Percentiles rank a stretch among this genome's conserved stretches.
Evolutionary conservation across 2,329 filamentous ascomycete genomes (phyloP).

Genomic region (Bipolaris zeicola): DNA sequence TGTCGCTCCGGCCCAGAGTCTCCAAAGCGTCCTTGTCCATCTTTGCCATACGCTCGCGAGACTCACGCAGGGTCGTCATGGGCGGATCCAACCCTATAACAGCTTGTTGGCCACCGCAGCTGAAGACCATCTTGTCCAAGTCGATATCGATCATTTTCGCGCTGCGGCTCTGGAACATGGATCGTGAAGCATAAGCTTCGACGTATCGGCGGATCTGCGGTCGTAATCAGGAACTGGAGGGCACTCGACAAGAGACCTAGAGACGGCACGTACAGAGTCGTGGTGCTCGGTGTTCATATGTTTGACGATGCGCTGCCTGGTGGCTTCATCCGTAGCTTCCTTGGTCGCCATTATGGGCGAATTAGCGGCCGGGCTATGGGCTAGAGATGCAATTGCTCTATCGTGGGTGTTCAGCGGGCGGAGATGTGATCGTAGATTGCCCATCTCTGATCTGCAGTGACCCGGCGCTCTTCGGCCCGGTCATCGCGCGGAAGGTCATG

Average conservation of each 20-base stretch:
- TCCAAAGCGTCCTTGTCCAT: slow-evolving; percentile 69
- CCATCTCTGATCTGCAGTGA: background rate
- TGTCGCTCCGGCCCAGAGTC: slow-evolving; percentile 65
- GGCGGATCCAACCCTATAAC: slow-evolving; percentile 71
- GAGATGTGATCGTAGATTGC: slow-evolving; percentile 3
- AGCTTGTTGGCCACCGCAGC: slow-evolving; percentile 56
- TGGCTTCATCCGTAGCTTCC: slow-evolving; percentile 53
- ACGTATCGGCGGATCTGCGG: slow-evolving; percentile 71
- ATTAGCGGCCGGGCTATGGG: background rate
- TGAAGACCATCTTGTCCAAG: slow-evolving; percentile 66
- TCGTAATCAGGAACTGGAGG: slow-evolving; percentile 14
- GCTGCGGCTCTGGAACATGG: slow-evolving; percentile 59
- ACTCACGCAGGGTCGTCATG: slow-evolving; percentile 69
- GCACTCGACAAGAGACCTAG: background rate
- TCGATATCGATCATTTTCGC: slow-evolving; percentile 70
- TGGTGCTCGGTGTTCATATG: slow-evolving; percentile 90
- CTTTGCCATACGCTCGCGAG: slow-evolving; percentile 71
- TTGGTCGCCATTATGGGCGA: slow-evolving; percentile 33
- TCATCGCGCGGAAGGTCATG: slow-evolving; percentile 14
- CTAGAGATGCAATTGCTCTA: background rate
- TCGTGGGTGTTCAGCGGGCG: background rate
- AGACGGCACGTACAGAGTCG: slow-evolving; percentile 58
- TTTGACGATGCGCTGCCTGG: slow-evolving; percentile 68
- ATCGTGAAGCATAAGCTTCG: slow-evolving; percentile 69
- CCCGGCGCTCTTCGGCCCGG: slow-evolving; percentile 12